phyloP scores from a whole-genome alignment of 2,329 filamentous ascomycete species.

The Fusarium tupiense region DNA sequence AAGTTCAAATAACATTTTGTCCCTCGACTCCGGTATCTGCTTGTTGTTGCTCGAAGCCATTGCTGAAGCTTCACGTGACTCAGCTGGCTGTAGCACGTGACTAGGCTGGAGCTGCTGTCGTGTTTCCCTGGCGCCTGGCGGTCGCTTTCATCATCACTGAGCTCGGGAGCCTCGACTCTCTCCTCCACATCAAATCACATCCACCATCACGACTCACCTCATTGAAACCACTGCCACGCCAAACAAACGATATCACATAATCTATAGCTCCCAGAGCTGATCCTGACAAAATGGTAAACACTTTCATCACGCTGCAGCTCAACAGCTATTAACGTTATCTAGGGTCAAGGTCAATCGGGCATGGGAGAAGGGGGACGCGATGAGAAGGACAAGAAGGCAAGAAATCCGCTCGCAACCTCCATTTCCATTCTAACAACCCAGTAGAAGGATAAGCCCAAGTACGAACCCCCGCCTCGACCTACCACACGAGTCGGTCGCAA shows the following conservation, averaged over 20 bases:
- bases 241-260: conserved; percentile 7
- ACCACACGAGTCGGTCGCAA: conserved; percentile 97
- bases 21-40: not conserved
- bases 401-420: conserved; percentile 10
- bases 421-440: conserved; percentile 29
- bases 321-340: conserved; percentile 33
- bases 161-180: conserved; percentile 41
- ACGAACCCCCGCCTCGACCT: conserved; percentile 96
- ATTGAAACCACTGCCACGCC: conserved; percentile 8
- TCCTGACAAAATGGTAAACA: conserved; percentile 49
- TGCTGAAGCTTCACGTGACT: conserved; percentile 27
- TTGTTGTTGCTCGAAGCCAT: not conserved
- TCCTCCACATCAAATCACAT: conserved; percentile 39
- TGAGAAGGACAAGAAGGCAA: conserved; percentile 93
- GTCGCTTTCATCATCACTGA: conserved; percentile 49
- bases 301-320: not conserved
- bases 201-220: conserved; percentile 25
- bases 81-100: conserved; percentile 43
- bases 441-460: conserved; percentile 99
- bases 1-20: no score
- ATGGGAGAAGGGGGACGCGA: conserved; percentile 86
- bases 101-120: conserved; percentile 49
- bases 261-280: conserved; percentile 45
- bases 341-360: conserved; percentile 89
- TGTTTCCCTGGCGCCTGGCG: conserved; percentile 58